Evolutionary conservation across 176 grass and related monocot species (phyloP).

Genomic region (Musa beccarii): DNA sequence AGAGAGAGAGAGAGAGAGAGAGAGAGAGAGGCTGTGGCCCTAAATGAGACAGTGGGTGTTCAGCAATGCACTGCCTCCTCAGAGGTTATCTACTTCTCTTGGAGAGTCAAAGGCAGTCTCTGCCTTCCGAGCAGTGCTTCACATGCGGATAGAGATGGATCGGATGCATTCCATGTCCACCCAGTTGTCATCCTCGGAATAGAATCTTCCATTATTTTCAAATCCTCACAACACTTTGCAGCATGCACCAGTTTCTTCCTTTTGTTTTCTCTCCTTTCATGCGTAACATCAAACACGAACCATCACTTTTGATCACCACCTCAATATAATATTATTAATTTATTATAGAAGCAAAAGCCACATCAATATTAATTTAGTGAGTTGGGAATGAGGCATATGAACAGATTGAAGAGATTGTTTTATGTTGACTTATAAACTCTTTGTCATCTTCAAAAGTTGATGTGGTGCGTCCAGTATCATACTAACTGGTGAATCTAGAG

Average conservation of each 20-base stretch:
- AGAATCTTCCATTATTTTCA: conserved; percentile 85
- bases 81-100: too few relatives aligned
- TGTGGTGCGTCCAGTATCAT: too few relatives aligned
- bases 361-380: too few relatives aligned
- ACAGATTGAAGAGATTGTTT: too few relatives aligned
- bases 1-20: neutral
- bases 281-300: neutral
- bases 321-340: too few relatives aligned
- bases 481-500: too few relatives aligned
- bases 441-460: too few relatives aligned
- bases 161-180: conserved; percentile 22
- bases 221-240: conserved; percentile 29
- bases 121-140: conserved; percentile 44
- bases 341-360: too few relatives aligned
- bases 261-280: conserved; percentile 5
- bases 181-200: conserved; percentile 12
- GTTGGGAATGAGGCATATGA: too few relatives aligned
- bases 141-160: conserved; percentile 72
- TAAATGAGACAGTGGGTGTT: neutral
- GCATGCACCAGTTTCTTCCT: neutral
- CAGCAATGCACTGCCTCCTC: too few relatives aligned
- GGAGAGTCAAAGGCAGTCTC: conserved; percentile 46
- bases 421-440: too few relatives aligned
- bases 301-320: too few relatives aligned
- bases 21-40: neutral